Conservation (phyloP, 208 protist genomes). For the Leishmania arabica region DNA sequence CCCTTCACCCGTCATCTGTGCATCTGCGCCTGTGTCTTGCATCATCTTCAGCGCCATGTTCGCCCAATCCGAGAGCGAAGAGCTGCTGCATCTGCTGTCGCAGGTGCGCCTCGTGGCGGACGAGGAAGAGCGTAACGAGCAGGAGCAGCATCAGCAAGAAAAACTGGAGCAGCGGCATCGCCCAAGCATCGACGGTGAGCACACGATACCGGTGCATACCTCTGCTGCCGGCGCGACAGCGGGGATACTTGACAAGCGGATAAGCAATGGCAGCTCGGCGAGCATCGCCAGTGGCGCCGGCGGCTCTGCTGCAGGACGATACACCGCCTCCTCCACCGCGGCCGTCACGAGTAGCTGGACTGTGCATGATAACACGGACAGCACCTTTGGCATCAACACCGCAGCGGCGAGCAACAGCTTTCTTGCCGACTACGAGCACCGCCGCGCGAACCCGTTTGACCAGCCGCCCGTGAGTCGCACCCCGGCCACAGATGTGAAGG, state of each 20-base stretch:
- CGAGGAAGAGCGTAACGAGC: constrained; percentile 16
- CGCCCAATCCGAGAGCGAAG: constrained; percentile 28
- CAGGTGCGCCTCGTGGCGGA: constrained; percentile 27
- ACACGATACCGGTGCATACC: background rate
- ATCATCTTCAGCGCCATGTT: constrained; percentile 26
- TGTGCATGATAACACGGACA: constrained; percentile 17
- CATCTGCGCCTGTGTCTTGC: background rate
- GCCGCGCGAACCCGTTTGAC: background rate
- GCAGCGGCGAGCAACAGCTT: constrained; percentile 2
- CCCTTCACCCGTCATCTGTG: background rate
- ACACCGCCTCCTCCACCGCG: constrained; percentile 30
- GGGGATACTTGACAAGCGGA: background rate
- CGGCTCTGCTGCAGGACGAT: constrained; percentile 9
- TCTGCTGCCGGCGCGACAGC: background rate
- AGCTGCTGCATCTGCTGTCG: constrained; percentile 37
- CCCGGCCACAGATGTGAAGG: constrained; percentile 21
- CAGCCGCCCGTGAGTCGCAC: constrained; percentile 9
- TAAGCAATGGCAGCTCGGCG: background rate
- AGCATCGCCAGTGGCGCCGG: background rate
- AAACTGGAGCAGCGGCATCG: constrained; percentile 3
- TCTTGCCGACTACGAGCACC: background rate
- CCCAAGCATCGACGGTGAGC: background rate
- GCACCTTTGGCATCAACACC: background rate
- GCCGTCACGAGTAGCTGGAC: constrained; percentile 21
- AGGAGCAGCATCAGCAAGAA: constrained; percentile 5